Base-by-base conservation (phyloP, 2,329 filamentous ascomycete species). In the Dichotomopilus funicola region DNA sequence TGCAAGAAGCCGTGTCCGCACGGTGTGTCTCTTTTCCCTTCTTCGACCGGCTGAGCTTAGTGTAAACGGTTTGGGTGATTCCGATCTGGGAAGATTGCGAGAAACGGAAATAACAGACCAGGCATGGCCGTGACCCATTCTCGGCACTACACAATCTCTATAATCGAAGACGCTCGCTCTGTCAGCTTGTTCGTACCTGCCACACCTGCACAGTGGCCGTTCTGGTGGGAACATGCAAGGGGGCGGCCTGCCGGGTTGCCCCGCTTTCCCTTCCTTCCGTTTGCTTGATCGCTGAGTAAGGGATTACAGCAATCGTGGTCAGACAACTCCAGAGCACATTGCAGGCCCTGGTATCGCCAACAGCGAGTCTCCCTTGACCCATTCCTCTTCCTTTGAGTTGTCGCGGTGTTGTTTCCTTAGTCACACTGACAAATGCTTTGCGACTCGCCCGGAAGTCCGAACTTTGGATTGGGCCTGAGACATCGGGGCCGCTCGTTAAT, bases 281-380 rank as follows among this genome's bases (percentile, higher is more conserved):
- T 45, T 33, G 45, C 13, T 19, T 35, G 27, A 12, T 47, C 60
- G 63, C 62, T 65, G 59, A 65, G 60, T 65, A 64, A 65, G 57
- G 52, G 62, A 60, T 65, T 60, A 65, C 63, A 59, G 49, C 50
- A 56, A 43, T 11, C 31, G 34, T 13, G 5, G 27, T 36, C 40
- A 13, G 11, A 19, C 38, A 42, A 11, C 31, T 36, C n/a, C 19
- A 33, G 31, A 41, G 11, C 11, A 50, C 8, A 8, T 7, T 38
- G 48, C 11, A n/a, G 27, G 12, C n/a, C 6, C 8, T 8, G 8
- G 37, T 38, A 12, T 38, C 12, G 12, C 37, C 8, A 8, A 38
- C 8, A 12, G 37, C 37, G 12, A 38, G 37, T 38, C 8, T 27
- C 19, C 19, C 19, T 27, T 27, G 19, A 27, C 19, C 19, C 19